phyloP scores from a whole-genome alignment of 169 alveolate species.

The Eimeria brunetti region DNA sequence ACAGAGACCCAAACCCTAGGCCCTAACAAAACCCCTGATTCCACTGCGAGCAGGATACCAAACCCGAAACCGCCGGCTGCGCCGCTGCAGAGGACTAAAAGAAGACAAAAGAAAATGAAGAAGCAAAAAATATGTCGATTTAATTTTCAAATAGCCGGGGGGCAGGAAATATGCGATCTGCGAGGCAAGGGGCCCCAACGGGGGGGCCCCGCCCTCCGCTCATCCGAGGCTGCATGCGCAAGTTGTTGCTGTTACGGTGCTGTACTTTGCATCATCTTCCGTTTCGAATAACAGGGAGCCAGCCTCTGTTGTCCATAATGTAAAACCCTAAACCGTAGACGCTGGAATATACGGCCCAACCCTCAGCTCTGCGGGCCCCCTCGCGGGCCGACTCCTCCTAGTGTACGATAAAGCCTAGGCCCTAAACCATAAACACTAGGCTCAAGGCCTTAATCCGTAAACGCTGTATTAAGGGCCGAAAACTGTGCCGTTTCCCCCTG shows the following conservation, averaged over 20 bases:
- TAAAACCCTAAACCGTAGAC: neutral
- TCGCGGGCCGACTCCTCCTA: neutral
- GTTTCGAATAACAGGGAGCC: neutral
- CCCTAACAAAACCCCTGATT: neutral
- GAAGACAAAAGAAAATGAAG: neutral
- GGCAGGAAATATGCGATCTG: neutral
- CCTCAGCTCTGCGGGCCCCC: neutral
- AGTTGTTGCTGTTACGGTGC: neutral
- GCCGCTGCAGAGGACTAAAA: neutral
- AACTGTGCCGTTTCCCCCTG: too few species aligned
- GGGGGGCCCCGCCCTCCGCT: constrained; percentile 35
- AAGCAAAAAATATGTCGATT: neutral
- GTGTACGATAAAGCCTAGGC: neutral
- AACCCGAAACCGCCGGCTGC: neutral
- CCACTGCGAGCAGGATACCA: neutral
- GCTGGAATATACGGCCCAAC: neutral
- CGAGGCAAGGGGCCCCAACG: neutral
- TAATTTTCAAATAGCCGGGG: neutral
- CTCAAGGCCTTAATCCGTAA: neutral
- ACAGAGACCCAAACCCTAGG: constrained; percentile 14
- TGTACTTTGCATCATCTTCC: neutral
- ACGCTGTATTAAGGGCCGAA: too few species aligned
- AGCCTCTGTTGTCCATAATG: neutral
- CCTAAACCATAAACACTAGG: neutral
- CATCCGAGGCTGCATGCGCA: neutral